Percentiles rank a stretch among this genome's conserved stretches.
Conservation (phyloP, 2,329 filamentous ascomycete genomes). For the Ophiosphaerella herpotricha region DNA sequence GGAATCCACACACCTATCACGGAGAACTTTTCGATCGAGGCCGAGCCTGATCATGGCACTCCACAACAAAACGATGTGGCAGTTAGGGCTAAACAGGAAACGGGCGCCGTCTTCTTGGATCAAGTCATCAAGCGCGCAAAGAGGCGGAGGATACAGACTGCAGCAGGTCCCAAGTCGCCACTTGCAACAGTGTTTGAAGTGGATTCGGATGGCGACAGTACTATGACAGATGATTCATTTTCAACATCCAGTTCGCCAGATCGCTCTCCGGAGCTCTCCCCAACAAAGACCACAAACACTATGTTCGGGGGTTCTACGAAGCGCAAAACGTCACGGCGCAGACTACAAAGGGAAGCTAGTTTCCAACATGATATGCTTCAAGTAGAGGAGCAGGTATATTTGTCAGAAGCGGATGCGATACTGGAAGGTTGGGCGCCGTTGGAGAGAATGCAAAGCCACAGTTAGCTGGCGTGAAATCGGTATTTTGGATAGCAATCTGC, state of each 20-base stretch:
- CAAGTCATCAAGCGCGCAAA: slow-evolving; percentile 33
- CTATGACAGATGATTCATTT: slow-evolving; percentile 5
- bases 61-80: slow-evolving; percentile 2
- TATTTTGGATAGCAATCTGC: neutral
- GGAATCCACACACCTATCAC: slow-evolving; percentile 33
- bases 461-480: neutral
- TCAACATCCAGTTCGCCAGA: neutral
- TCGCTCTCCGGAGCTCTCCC: neutral
- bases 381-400: neutral
- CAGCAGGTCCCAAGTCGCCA: slow-evolving; percentile 13
- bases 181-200: slow-evolving; percentile 8
- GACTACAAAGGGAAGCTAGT: neutral
- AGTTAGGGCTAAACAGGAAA: slow-evolving; percentile 13
- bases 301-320: slow-evolving; percentile 3
- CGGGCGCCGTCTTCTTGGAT: slow-evolving; percentile 25
- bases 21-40: slow-evolving; percentile 1
- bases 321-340: neutral
- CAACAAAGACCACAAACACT: neutral
- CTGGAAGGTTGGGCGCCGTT: slow-evolving; percentile 17
- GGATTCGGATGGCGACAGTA: slow-evolving; percentile 6
- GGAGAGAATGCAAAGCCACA: slow-evolving; percentile 21
- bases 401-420: neutral
- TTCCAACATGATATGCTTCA: neutral
- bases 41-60: neutral
- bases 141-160: slow-evolving; percentile 18